Evolutionary conservation across 192 early-diverging fungal genomes (phyloP).

Genomic region (Chytriomyces confervae): DNA sequence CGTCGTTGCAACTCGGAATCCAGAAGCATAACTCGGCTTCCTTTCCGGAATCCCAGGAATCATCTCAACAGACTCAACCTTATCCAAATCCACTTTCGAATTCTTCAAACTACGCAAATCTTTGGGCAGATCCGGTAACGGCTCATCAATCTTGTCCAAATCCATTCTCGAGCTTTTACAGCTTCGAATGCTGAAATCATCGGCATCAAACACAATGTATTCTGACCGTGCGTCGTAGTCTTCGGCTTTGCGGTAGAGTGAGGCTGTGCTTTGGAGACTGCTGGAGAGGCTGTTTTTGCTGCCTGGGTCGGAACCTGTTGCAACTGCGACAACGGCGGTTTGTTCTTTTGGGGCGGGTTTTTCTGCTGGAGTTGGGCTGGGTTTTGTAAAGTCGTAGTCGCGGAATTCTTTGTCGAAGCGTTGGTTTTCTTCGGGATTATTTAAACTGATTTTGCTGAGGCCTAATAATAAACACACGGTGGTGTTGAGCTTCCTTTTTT

Average conservation of each 20-base stretch:
- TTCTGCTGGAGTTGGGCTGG: neutral
- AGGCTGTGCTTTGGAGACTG: neutral
- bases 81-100: neutral
- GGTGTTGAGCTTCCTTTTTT: too few species aligned
- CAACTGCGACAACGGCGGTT: neutral
- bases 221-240: neutral
- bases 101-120: neutral
- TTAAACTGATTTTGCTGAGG: constrained; percentile 26
- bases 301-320: neutral
- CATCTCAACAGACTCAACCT: neutral
- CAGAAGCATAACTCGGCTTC: neutral
- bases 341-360: neutral
- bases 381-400: constrained; percentile 73
- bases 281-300: neutral
- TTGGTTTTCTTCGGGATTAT: constrained; percentile 66
- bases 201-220: neutral
- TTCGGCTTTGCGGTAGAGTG: neutral
- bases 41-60: neutral
- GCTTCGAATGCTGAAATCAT: neutral
- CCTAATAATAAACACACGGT: neutral
- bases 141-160: neutral
- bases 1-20: neutral
- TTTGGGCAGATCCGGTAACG: neutral
- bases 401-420: constrained; percentile 79
- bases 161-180: neutral